Evolutionary conservation across 371 early-diverging fungal species (phyloP).

Genomic region (Mortierella sp.): DNA sequence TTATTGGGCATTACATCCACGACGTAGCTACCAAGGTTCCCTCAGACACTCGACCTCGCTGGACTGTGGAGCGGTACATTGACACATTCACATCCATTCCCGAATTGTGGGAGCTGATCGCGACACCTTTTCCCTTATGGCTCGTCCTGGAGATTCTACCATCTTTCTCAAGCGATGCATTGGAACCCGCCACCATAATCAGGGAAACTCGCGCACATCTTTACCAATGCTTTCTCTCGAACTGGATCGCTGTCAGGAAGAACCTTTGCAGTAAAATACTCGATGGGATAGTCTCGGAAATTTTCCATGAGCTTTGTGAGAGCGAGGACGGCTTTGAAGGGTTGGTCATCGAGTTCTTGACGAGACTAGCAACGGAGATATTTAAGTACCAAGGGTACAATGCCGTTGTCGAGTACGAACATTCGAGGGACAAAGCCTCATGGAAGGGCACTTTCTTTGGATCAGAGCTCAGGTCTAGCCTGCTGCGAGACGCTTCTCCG

Average conservation of each 20-base stretch:
- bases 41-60: neutral
- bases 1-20: neutral
- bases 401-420: neutral
- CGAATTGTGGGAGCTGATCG: slow-evolving; percentile 11
- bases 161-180: neutral
- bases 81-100: neutral
- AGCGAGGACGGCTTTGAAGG: neutral
- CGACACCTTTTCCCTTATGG: slow-evolving; percentile 9
- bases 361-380: neutral
- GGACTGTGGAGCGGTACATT: neutral
- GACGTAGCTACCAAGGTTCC: neutral
- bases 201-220: neutral
- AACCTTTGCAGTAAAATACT: neutral
- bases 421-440: neutral
- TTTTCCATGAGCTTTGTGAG: neutral
- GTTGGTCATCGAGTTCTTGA: neutral
- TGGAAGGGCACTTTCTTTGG: slow-evolving; percentile 10
- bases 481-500: neutral
- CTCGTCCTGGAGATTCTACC: neutral
- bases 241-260: neutral
- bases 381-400: neutral
- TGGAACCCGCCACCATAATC: neutral
- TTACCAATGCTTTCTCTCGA: slow-evolving; percentile 3
- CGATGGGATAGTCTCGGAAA: neutral
- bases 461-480: neutral